phyloP scores from a whole-genome alignment of 192 early-diverging fungal species.

The Coemansia sp. region DNA sequence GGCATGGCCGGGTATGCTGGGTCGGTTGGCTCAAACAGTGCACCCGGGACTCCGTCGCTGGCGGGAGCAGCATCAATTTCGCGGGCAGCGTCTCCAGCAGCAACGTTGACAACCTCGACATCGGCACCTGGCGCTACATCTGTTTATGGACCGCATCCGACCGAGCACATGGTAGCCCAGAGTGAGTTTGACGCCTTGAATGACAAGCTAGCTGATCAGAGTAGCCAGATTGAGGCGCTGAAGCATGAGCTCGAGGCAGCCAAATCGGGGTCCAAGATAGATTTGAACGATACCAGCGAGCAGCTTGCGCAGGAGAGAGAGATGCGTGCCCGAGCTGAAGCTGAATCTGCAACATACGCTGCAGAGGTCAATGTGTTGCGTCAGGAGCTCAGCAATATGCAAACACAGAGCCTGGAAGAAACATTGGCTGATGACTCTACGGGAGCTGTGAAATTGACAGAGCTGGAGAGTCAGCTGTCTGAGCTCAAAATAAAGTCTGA shows the following conservation, averaged over 20 bases:
- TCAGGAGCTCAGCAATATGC: slow-evolving; percentile 5
- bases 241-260: slow-evolving; percentile 15
- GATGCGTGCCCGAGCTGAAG: slow-evolving; percentile 15
- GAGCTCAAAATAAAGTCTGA: slow-evolving; percentile 18
- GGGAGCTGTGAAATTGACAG: slow-evolving; percentile 3
- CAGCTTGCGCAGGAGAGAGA: slow-evolving; percentile 23
- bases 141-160: not conserved
- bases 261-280: not conserved
- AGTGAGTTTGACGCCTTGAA: slow-evolving; percentile 33
- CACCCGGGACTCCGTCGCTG: slow-evolving; percentile 33
- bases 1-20: slow-evolving; percentile 31
- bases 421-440: slow-evolving; percentile 2
- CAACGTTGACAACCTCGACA: not conserved
- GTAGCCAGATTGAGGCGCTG: slow-evolving; percentile 26
- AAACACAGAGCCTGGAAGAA: slow-evolving; percentile 2
- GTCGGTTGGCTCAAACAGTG: slow-evolving; percentile 20
- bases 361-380: slow-evolving; percentile 22
- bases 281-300: not conserved
- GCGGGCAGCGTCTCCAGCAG: slow-evolving; percentile 30
- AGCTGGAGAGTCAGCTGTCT: slow-evolving; percentile 33
- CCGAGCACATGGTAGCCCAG: slow-evolving; percentile 19
- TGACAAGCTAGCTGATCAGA: slow-evolving; percentile 23
- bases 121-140: slow-evolving; percentile 2
- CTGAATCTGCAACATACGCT: slow-evolving; percentile 15
- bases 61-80: slow-evolving; percentile 17